phyloP scores from a whole-genome alignment of 805 yeast species.

The Hanseniaspora thailandica region DNA sequence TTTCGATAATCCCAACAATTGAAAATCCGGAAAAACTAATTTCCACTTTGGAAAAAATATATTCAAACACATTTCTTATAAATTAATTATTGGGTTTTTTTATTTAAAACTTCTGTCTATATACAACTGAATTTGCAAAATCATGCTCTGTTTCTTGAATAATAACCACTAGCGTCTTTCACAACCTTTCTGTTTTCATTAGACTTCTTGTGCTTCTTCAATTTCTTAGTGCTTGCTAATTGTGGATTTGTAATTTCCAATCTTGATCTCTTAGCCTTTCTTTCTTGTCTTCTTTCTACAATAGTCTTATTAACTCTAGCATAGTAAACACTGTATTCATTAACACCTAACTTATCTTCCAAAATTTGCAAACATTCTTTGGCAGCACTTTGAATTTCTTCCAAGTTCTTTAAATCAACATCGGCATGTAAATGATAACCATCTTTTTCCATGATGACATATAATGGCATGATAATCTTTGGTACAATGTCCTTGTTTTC shows the following conservation, averaged over 20 bases:
- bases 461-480: slow-evolving; percentile 43
- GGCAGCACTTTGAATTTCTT: slow-evolving; percentile 43
- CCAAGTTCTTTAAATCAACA: slow-evolving; percentile 31
- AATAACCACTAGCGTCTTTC: slow-evolving; percentile 66
- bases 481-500: slow-evolving; percentile 22
- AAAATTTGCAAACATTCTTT: slow-evolving; percentile 57
- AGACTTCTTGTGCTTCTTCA: slow-evolving; percentile 61
- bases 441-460: slow-evolving; percentile 36
- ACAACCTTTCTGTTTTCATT: slow-evolving; percentile 67
- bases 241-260: slow-evolving; percentile 72
- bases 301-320: slow-evolving; percentile 54
- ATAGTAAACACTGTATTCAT: slow-evolving; percentile 52
- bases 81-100: too few relatives aligned
- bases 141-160: slow-evolving; percentile 36
- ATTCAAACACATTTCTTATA: too few relatives aligned
- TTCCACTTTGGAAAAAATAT: too few relatives aligned
- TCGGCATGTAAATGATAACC: slow-evolving; percentile 15
- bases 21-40: too few relatives aligned
- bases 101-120: slow-evolving; percentile 19
- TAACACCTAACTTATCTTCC: slow-evolving; percentile 57
- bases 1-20: too few relatives aligned
- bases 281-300: slow-evolving; percentile 53
- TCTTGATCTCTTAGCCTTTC: slow-evolving; percentile 64
- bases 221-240: slow-evolving; percentile 61
- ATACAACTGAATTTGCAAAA: background rate